A percentile compares a stretch with the other conserved stretches of the same genome.
These are phyloP conservation scores for Elaphomyces granulatus DNA, from an alignment of 495 filamentous ascomycete species.

Conservation along the genomic window DNA sequence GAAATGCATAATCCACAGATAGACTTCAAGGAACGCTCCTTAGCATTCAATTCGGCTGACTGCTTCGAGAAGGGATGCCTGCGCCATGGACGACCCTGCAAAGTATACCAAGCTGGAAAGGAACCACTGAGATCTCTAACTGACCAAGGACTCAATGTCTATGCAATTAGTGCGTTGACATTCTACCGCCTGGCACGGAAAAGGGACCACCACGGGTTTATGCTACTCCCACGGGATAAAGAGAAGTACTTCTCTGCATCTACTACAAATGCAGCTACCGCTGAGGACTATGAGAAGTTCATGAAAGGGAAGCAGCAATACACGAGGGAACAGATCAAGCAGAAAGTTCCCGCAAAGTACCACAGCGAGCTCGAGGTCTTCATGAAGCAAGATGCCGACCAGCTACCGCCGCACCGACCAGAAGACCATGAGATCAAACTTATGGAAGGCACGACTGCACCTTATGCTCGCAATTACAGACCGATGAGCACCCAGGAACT, in stretches of 20 bases:
- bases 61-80: neutral
- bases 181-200: neutral
- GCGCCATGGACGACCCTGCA: neutral
- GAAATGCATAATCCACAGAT: too few relatives aligned
- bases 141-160: too few relatives aligned
- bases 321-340: neutral
- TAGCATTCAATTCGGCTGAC: neutral
- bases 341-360: slow-evolving; percentile 7
- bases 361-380: slow-evolving; percentile 1
- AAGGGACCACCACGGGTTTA: neutral
- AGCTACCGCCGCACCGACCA: neutral
- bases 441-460: neutral
- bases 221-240: neutral
- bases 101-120: neutral
- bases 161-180: neutral
- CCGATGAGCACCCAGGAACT: neutral
- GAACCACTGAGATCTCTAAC: neutral
- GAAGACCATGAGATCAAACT: neutral
- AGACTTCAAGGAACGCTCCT: too few relatives aligned
- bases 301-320: neutral
- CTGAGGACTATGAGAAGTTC: neutral
- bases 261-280: neutral
- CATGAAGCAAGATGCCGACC: slow-evolving; percentile 1
- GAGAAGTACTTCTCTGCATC: neutral
- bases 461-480: neutral